Base-by-base conservation (phyloP, 208 protist genomes). In the Tritrichomonas foetus region DNA sequence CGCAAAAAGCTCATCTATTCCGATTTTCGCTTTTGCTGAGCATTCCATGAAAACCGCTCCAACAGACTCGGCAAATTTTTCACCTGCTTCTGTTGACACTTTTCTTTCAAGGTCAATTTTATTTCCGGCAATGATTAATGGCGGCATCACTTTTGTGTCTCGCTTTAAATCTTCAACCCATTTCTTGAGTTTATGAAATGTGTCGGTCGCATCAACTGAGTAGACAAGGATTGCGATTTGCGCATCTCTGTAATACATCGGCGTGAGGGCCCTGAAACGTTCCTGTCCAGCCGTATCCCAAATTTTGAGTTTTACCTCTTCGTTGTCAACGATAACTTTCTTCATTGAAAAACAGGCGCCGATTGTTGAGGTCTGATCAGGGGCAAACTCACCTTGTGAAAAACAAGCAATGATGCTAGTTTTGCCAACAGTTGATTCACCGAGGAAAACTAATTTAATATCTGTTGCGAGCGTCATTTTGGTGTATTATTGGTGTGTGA, bases 221-320 rank as follows among this genome's bases (percentile, higher is more conserved):
- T 61, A 89, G 33, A 89, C 78, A 57, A 89, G 57, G 9, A 89
- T 33, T 27, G 47, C 47, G 57, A 89, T 39, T 33, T 89, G 22
- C 13, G 47, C 41, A 39, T 89, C 78, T 57, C 78, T 41, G 27
- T 61, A 89, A 89, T 89, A 89, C 47, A 49, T 53, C 16, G 41
- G 44, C 25, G 78, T 89, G 3, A 89, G 39, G 16, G 78, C 78
- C 2, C 78, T 25, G 30, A 89, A 89, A 27, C 44, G 44, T 89
- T 89, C 78, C 39, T 89, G 78, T 53, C 78, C 78, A 57, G 78
- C 78, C 22, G 78, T 89, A 57, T 89, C 78, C 78, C 78, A 89
- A 16, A 89, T 89, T n/a, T 89, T 44, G 8, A 89, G 13, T 57
- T 89, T 89, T n/a, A 89, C 47, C 30, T 53, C 47, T 50, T 41